A percentile compares a stretch with the other conserved stretches of the same genome.
phyloP scores from a whole-genome alignment of 1,139 yeast species.

The Geotrichum klebahnii region DNA sequence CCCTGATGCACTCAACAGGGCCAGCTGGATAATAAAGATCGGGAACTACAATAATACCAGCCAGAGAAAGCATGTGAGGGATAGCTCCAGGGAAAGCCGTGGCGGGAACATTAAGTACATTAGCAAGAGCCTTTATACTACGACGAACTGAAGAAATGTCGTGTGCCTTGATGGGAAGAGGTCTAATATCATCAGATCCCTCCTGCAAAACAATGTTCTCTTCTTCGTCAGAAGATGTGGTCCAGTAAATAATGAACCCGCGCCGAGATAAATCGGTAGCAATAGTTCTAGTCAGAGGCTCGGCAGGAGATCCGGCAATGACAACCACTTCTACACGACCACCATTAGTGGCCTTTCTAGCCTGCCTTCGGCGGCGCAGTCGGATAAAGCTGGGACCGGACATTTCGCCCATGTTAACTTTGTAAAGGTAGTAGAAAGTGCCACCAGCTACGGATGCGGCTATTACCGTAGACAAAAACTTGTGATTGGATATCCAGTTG shows the following conservation, averaged over 20 bases:
- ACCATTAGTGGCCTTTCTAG: conserved; percentile 60
- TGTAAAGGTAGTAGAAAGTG: conserved; percentile 27
- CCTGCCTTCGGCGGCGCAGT: conserved; percentile 46
- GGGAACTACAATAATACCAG: conserved; percentile 61
- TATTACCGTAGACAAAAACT: conserved; percentile 28
- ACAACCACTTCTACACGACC: conserved; percentile 71
- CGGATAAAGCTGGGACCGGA: conserved; percentile 21
- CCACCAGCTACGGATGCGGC: conserved; percentile 29
- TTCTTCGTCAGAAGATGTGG: conserved; percentile 64
- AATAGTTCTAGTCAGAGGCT: conserved; percentile 64
- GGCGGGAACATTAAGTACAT: conserved; percentile 43
- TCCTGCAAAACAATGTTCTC: conserved; percentile 54
- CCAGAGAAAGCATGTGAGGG: conserved; percentile 51
- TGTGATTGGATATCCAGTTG: conserved; percentile 34
- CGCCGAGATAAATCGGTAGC: conserved; percentile 71
- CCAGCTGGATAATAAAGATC: conserved; percentile 64
- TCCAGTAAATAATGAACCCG: conserved; percentile 75
- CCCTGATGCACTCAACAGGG: conserved; percentile 57
- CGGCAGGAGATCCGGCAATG: conserved; percentile 72
- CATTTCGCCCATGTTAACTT: conserved; percentile 19
- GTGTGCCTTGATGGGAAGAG: conserved; percentile 50
- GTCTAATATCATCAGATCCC: conserved; percentile 52
- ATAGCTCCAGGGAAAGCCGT: conserved; percentile 50
- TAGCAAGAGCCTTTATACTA: conserved; percentile 43
- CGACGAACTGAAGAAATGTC: conserved; percentile 36